Conservation (phyloP, 2,329 filamentous ascomycete species). For the Aspergillus intermedius region DNA sequence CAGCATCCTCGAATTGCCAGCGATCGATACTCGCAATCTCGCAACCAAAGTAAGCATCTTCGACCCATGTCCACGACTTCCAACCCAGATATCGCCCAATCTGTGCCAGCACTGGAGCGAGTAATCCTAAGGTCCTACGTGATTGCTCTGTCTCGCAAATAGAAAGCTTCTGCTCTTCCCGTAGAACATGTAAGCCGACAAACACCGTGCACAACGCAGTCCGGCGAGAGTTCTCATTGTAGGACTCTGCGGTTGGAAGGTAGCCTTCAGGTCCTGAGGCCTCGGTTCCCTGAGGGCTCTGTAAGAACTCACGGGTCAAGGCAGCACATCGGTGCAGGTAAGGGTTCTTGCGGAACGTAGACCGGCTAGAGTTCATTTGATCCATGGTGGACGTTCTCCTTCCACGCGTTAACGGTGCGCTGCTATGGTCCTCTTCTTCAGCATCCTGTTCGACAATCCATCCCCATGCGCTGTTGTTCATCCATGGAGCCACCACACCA, state of each 20-base stretch:
- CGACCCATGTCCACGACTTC: slow-evolving; percentile 51
- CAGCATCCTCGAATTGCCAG: slow-evolving; percentile 51
- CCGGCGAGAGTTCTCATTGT: slow-evolving; percentile 50
- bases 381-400: slow-evolving; percentile 17
- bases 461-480: slow-evolving; percentile 60
- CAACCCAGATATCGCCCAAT: slow-evolving; percentile 78
- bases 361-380: slow-evolving; percentile 16
- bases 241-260: slow-evolving; percentile 55
- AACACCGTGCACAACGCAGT: slow-evolving; percentile 64
- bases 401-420: slow-evolving; percentile 3
- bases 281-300: slow-evolving; percentile 51
- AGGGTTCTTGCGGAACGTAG: slow-evolving; percentile 32
- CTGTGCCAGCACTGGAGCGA: slow-evolving; percentile 73
- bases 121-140: slow-evolving; percentile 39
- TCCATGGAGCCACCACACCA: slow-evolving; percentile 38
- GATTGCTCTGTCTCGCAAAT: slow-evolving; percentile 49
- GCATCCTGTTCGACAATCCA: slow-evolving; percentile 61
- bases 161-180: slow-evolving; percentile 82
- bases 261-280: slow-evolving; percentile 54
- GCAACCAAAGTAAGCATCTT: slow-evolving; percentile 52
- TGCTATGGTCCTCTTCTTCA: slow-evolving; percentile 15
- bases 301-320: slow-evolving; percentile 60
- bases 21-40: slow-evolving; percentile 52
- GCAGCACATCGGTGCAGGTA: slow-evolving; percentile 46
- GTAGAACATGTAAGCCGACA: slow-evolving; percentile 71